Evolutionary conservation across 768 basidiomycete genomes (phyloP), one percentile per base, ranked within the genome.

Genomic region (Termitomyces bulborhizus): DNA sequence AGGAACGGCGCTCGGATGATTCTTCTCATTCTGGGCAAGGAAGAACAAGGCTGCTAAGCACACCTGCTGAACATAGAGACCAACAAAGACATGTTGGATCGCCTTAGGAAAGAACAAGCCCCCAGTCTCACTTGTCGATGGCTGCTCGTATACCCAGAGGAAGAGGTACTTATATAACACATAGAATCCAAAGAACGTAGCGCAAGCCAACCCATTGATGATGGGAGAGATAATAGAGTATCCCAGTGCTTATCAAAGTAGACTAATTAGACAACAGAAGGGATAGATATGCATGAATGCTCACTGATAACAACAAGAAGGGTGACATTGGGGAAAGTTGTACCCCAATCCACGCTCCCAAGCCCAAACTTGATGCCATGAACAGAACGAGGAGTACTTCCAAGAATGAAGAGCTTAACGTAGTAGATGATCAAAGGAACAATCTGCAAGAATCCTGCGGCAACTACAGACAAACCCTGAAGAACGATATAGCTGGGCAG

Each of bases 61-160:
- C 5, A 63, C 44, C 27, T 97, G 86, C 67, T 95, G 83, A 44
- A 99, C 78, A 66, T 99, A 99, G 66, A 98, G 63, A 3, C 96
- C 97, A 21, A 94, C 92, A 60, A 98, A 98, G 31, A 96, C 65
- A 65, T 98, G 97, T 47, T 90, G 85, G 27, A 98, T 82, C 4
- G 97, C 96, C 69, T 86, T 90, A 24, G 95, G 95, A 79, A 93
- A 98, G 77, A 97, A 98, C 47, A 91, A 67, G 0, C 97, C 97
- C 37, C 96, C 96, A 0, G 93, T 96, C 53, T 97, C 94, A 48
- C 73, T 73, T 4, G 78, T 70, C 0, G 78, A 66, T 3, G 85
- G 81, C 66, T 93, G 86, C 53, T 90, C 84, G 63, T 83, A 82
- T 57, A 82, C 84, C 76, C 83, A 93, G 51, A 90, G 74, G 79